A percentile compares a stretch with the other conserved stretches of the same genome.
phyloP scores from a whole-genome alignment of 2,329 filamentous ascomycete genomes.

The Colletotrichum limetticola region DNA sequence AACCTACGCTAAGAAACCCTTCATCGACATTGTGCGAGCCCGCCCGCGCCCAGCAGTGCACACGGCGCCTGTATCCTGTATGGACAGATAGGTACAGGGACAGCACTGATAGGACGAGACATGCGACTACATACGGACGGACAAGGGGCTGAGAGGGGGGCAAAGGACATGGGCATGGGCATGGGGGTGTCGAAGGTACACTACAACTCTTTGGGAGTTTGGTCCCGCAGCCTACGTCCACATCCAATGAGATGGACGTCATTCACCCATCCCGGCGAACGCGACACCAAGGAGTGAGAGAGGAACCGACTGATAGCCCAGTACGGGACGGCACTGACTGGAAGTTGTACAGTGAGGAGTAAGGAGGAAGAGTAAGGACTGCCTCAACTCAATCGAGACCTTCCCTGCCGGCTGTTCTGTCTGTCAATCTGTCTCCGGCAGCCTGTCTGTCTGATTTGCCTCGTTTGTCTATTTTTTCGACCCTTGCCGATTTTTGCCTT shows the following conservation, averaged over 20 bases:
- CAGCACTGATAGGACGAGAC: constrained; percentile 13
- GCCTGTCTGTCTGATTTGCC: constrained; percentile 1
- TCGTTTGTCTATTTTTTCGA: constrained; percentile 9
- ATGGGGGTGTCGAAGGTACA: constrained; percentile 11
- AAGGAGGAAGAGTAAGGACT: constrained; percentile 7
- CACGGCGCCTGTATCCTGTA: background rate
- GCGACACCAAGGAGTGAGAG: constrained; percentile 22
- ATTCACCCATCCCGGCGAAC: constrained; percentile 33
- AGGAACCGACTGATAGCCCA: constrained; percentile 21
- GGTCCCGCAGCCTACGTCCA: constrained; percentile 10
- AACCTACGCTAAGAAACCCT: constrained; percentile 14
- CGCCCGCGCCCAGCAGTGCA: constrained; percentile 3
- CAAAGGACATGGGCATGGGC: constrained; percentile 22
- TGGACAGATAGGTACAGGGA: constrained; percentile 2
- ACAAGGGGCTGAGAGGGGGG: constrained; percentile 7
- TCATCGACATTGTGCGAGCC: constrained; percentile 1
- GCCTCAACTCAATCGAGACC: constrained; percentile 33
- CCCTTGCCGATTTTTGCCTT: constrained; percentile 32
- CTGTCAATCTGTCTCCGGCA: constrained; percentile 12
- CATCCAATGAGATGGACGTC: constrained; percentile 32
- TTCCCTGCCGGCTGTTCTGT: constrained; percentile 21
- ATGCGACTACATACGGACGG: constrained; percentile 1
- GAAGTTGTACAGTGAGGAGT: constrained; percentile 14
- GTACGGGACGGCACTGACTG: constrained; percentile 12
- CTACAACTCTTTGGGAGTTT: constrained; percentile 7